phyloP scores from a whole-genome alignment of 78 protist genomes.

The Dictyostelium capitatum region DNA sequence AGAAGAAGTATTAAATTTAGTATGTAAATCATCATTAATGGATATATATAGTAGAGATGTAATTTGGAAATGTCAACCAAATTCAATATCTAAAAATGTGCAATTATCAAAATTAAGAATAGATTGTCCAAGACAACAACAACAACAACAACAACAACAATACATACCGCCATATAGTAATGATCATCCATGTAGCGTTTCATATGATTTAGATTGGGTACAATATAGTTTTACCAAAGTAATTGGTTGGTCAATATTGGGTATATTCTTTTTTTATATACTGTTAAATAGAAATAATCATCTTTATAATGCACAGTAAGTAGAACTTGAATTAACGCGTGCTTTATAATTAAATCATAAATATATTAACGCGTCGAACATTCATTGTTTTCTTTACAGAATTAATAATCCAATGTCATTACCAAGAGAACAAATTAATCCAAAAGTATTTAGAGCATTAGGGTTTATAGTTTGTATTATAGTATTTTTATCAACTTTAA shows the following conservation, averaged over 20 bases:
- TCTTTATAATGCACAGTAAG: slow-evolving; percentile 32
- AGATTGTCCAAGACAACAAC: background rate
- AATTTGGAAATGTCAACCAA: slow-evolving; percentile 24
- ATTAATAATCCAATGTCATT: slow-evolving; percentile 41
- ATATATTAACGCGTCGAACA: too few species aligned
- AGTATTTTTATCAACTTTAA: slow-evolving; percentile 23
- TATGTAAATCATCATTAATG: slow-evolving; percentile 12
- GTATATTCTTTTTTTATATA: slow-evolving; percentile 25
- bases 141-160: background rate
- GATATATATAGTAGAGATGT: slow-evolving; percentile 30
- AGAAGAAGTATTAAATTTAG: slow-evolving; percentile 14
- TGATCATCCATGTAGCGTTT: slow-evolving; percentile 41
- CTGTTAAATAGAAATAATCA: slow-evolving; percentile 26
- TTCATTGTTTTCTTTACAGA: background rate
- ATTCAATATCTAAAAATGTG: slow-evolving; percentile 29
- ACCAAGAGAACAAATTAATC: slow-evolving; percentile 57
- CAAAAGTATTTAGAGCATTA: slow-evolving; percentile 48
- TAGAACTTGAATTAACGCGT: background rate
- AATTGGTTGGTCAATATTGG: slow-evolving; percentile 18
- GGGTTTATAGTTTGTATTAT: slow-evolving; percentile 24
- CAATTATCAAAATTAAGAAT: slow-evolving; percentile 28
- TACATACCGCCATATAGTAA: background rate
- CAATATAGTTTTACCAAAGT: background rate
- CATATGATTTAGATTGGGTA: slow-evolving; percentile 28
- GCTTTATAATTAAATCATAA: too few species aligned